Evolutionary conservation across 768 basidiomycete genomes (phyloP).

Genomic region (Serendipita indica): DNA sequence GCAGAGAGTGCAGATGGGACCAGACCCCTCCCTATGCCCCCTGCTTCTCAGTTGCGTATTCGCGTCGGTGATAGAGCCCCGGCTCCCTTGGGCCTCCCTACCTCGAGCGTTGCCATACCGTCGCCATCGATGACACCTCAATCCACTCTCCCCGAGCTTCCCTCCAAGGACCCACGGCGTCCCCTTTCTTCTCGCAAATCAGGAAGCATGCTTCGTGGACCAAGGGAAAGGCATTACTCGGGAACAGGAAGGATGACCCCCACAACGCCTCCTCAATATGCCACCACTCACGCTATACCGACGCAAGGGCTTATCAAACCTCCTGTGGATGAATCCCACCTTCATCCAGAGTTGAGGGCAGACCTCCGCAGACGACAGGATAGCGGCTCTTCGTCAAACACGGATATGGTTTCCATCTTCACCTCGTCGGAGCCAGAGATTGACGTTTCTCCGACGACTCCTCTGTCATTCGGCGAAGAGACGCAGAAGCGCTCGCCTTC

Average conservation of each 20-base stretch:
- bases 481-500: background rate
- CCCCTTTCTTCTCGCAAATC: background rate
- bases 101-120: background rate
- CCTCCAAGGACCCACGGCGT: background rate
- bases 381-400: background rate
- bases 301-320: background rate
- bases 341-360: no score
- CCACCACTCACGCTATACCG: background rate
- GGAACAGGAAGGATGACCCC: no score
- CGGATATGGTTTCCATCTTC: background rate
- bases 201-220: background rate
- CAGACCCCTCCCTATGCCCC: background rate
- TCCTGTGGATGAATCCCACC: no score
- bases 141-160: background rate
- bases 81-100: background rate
- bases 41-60: background rate
- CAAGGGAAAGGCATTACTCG: background rate
- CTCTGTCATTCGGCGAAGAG: slow-evolving; percentile 1
- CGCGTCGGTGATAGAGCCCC: background rate
- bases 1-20: background rate
- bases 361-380: background rate
- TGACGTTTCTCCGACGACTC: background rate
- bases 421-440: background rate
- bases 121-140: background rate
- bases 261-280: no score